phyloP scores from a whole-genome alignment of 495 filamentous ascomycete genomes.

The Talaromyces stipitatus region DNA sequence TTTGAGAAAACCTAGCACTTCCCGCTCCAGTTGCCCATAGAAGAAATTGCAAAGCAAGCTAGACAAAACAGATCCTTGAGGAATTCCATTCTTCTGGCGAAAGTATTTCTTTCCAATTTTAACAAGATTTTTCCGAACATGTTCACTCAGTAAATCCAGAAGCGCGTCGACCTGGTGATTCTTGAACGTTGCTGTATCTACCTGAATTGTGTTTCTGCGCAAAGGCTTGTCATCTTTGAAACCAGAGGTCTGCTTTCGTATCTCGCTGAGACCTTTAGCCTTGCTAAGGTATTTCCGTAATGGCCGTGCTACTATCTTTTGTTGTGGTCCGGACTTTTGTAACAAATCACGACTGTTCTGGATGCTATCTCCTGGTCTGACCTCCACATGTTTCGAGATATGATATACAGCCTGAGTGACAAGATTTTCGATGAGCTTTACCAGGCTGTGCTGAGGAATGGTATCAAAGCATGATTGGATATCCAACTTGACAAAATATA shows the following conservation, averaged over 20 bases:
- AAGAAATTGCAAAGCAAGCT: constrained; percentile 88
- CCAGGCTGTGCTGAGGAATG: constrained; percentile 72
- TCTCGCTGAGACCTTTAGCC: constrained; percentile 44
- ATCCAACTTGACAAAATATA: constrained; percentile 90
- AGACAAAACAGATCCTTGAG: constrained; percentile 85
- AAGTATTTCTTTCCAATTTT: constrained; percentile 87
- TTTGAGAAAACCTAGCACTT: constrained; percentile 58
- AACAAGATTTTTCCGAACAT: constrained; percentile 75
- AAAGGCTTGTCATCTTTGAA: constrained; percentile 32
- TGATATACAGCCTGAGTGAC: constrained; percentile 59
- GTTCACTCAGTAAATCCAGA: constrained; percentile 63
- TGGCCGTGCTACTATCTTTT: constrained; percentile 28
- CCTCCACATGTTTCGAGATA: constrained; percentile 67
- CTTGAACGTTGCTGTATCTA: constrained; percentile 51
- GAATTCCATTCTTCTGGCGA: constrained; percentile 81
- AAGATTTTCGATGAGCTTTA: constrained; percentile 57
- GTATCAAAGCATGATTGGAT: constrained; percentile 92
- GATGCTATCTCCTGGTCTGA: constrained; percentile 34
- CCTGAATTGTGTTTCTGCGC: constrained; percentile 63
- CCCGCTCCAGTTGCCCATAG: constrained; percentile 75
- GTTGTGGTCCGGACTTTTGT: constrained; percentile 1
- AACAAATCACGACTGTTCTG: constrained; percentile 9
- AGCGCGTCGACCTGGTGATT: constrained; percentile 48
- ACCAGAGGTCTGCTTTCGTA: constrained; percentile 46
- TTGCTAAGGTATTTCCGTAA: constrained; percentile 57